phyloP scores from a whole-genome alignment of 2,329 filamentous ascomycete species.

The Verticillium nonalfalfae region DNA sequence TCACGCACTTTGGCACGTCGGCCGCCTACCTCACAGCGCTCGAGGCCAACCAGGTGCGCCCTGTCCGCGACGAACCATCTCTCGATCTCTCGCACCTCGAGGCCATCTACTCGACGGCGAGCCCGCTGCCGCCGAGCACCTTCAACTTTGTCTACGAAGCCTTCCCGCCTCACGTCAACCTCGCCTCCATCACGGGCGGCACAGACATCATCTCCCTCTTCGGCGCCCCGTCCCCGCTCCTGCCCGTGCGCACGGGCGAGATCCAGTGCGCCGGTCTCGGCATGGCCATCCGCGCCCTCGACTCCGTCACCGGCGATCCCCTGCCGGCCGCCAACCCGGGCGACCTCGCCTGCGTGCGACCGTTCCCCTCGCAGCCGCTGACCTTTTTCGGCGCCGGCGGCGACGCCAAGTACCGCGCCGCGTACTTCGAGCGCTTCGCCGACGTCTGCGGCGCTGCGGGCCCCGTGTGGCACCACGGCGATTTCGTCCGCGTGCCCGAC shows the following conservation, averaged over 20 bases:
- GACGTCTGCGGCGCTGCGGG: conserved; percentile 27
- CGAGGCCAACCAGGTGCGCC: conserved; percentile 68
- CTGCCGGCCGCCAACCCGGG: conserved; percentile 63
- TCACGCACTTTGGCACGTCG: conserved; percentile 92
- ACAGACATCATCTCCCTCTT: conserved; percentile 97
- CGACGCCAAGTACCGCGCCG: conserved; percentile 68
- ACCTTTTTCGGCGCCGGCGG: conserved; percentile 77
- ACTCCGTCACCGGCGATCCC: conserved; percentile 48
- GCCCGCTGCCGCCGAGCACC: conserved; percentile 85
- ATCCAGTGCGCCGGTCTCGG: conserved; percentile 74
- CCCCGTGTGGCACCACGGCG: conserved; percentile 84
- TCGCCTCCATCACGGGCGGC: conserved; percentile 90
- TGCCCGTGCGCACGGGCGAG: conserved; percentile 66
- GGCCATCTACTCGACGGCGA: conserved; percentile 91
- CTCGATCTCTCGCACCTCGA: conserved; percentile 60
- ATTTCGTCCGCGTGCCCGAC: conserved; percentile 70
- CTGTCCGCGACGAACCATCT: conserved; percentile 39
- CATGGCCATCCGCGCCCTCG: conserved; percentile 65
- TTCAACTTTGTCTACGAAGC: conserved; percentile 84
- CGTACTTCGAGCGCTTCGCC: conserved; percentile 83
- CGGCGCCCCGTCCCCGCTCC: conserved; percentile 71
- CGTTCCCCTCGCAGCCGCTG: conserved; percentile 88
- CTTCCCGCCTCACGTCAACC: conserved; percentile 74
- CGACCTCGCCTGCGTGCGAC: conserved; percentile 78
- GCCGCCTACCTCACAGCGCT: conserved; percentile 90